Conservation (phyloP, 1,139 yeast species). For the Suzukiozyma palmioleophila region DNA sequence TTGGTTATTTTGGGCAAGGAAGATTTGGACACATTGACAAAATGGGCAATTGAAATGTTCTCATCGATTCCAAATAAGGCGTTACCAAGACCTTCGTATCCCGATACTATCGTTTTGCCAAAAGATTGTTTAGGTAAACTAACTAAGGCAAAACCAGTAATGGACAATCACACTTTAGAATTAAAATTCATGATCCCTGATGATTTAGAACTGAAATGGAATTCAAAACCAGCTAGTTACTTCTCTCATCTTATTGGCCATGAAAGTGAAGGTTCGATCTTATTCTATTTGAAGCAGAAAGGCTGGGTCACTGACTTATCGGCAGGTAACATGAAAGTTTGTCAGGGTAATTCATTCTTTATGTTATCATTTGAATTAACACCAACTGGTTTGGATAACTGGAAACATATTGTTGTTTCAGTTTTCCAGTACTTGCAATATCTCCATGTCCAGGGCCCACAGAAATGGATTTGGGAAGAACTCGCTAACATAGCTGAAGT, state of each 20-base stretch:
- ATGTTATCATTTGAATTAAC: conserved; percentile 72
- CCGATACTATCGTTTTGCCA: conserved; percentile 25
- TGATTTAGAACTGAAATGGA: conserved; percentile 58
- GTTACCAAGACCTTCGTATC: conserved; percentile 47
- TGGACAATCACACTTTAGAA: conserved; percentile 67
- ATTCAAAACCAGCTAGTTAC: conserved; percentile 64
- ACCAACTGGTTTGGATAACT: conserved; percentile 59
- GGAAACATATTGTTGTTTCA: conserved; percentile 54
- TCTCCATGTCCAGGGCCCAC: conserved; percentile 49
- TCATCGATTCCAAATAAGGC: conserved; percentile 55
- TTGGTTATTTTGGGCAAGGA: conserved; percentile 83
- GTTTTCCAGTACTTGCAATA: conserved; percentile 71
- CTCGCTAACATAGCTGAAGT: conserved; percentile 41
- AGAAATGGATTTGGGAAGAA: conserved; percentile 53
- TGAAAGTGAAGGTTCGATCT: conserved; percentile 79
- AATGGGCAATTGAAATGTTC: conserved; percentile 70
- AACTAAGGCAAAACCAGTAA: conserved; percentile 74
- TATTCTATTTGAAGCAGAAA: conserved; percentile 56
- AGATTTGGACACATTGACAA: conserved; percentile 61
- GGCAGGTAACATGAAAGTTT: conserved; percentile 68
- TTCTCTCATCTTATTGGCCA: conserved; percentile 84
- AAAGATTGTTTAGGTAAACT: conserved; percentile 49
- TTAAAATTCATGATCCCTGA: conserved; percentile 74
- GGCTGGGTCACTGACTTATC: conserved; percentile 82
- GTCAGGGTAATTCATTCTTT: conserved; percentile 66